Evolutionary conservation across 2,329 filamentous ascomycete species (phyloP).

Genomic region (Metarhizium anisopliae): DNA sequence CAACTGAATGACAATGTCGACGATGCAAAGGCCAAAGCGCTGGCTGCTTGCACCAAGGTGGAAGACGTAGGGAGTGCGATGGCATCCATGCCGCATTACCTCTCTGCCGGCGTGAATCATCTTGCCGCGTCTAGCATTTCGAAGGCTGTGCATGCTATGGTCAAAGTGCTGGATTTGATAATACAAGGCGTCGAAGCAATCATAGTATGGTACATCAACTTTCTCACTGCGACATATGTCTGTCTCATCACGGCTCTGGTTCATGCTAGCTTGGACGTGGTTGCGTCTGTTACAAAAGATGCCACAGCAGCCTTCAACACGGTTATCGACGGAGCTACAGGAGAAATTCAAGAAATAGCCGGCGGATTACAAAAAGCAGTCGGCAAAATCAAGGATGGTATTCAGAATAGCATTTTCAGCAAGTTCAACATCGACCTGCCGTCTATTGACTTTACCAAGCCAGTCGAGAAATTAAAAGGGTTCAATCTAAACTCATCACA

Average conservation of each 20-base stretch:
- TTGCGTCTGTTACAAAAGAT: conserved; percentile 42
- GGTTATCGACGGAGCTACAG: conserved; percentile 47
- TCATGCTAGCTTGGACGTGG: conserved; percentile 67
- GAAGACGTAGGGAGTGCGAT: conserved; percentile 90
- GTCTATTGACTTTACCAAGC: conserved; percentile 53
- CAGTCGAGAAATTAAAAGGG: conserved; percentile 57
- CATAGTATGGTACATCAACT: conserved; percentile 84
- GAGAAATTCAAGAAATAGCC: conserved; percentile 49
- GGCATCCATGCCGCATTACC: conserved; percentile 97
- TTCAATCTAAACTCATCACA: conserved; percentile 59
- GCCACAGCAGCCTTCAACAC: conserved; percentile 39
- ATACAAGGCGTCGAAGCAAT: conserved; percentile 80
- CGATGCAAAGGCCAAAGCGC: conserved; percentile 69
- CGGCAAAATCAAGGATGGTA: conserved; percentile 35
- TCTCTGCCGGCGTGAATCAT: conserved; percentile 80
- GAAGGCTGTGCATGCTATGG: conserved; percentile 69
- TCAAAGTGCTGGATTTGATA: conserved; percentile 67
- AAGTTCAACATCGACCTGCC: conserved; percentile 37
- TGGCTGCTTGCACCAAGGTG: conserved; percentile 83
- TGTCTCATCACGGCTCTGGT: conserved; percentile 83
- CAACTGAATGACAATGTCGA: conserved; percentile 65
- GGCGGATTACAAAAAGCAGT: conserved; percentile 38
- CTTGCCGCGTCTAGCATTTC: conserved; percentile 74
- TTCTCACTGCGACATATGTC: conserved; percentile 81
- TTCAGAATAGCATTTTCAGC: conserved; percentile 38